phyloP scores from a whole-genome alignment of 192 early-diverging fungal species.

The Entomortierella lignicola region DNA sequence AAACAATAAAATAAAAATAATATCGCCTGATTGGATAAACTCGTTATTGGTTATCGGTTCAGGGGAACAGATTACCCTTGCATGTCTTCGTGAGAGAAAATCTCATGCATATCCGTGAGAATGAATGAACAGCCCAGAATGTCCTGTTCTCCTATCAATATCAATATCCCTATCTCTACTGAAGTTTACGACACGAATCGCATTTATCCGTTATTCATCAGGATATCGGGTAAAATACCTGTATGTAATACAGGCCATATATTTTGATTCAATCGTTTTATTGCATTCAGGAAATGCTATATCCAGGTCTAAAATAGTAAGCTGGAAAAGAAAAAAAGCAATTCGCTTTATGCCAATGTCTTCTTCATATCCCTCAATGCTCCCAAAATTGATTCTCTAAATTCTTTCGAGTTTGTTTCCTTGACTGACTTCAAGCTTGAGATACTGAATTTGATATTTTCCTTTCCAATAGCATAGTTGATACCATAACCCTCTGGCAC shows the following conservation, averaged over 20 bases:
- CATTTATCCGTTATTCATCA: no score
- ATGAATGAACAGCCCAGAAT: not conserved
- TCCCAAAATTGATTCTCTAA: constrained; percentile 70
- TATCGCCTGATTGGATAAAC: constrained; percentile 10
- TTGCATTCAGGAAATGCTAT: not conserved
- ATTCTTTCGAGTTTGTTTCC: constrained; percentile 62
- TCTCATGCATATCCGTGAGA: not conserved
- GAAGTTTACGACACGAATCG: not conserved
- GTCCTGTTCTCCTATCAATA: not conserved
- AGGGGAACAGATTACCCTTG: not conserved
- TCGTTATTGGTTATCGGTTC: not conserved
- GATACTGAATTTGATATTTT: constrained; percentile 79
- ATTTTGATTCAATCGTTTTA: no score
- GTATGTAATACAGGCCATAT: no score
- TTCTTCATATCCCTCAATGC: constrained; percentile 73
- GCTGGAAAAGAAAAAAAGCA: not conserved
- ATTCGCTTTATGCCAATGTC: constrained; percentile 19
- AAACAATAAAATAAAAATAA: not conserved
- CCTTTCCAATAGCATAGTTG: constrained; percentile 80
- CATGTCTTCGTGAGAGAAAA: not conserved
- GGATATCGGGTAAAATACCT: no score
- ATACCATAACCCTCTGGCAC: constrained; percentile 88
- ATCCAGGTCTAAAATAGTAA: not conserved
- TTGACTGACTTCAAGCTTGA: constrained; percentile 60
- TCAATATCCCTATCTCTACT: not conserved